Evolutionary conservation across 78 protist species (phyloP), one percentile per base, ranked within the genome.

Genomic region (Chrysochromulina parva): DNA sequence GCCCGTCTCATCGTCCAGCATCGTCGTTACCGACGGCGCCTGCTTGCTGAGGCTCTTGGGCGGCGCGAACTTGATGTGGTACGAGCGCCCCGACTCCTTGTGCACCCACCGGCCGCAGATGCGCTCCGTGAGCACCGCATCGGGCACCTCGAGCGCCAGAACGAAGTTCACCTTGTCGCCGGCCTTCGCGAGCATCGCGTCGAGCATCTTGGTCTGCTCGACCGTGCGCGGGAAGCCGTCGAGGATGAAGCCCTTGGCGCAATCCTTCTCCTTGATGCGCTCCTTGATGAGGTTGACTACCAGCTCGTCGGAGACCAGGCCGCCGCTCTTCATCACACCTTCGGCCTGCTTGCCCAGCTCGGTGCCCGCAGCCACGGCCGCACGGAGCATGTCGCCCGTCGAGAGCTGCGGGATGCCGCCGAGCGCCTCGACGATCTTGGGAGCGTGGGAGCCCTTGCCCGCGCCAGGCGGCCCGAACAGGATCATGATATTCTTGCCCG

Each of bases 171-270:
- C 14, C 28, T 69, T 24, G 78, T 50, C 20, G 20, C 20, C 60
- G 60, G 60, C 60, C 20, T 5, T 11, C 20, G 60, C 28, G 16
- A 0, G 28, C 71, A 3, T 28, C 5, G 71, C 24, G 71, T 28
- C 22, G 22, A 62, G 71, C 71, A 3, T 93, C 86, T 90, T 89
- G n/a, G 99, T 99, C 94, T 98, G 99, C 52, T 9, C 91, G 24
- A 96, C 93, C 53, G 99, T 97, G 71, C 99, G 95, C 53, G 99
- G 99, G 96, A 98, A 98, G 67, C 99, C 99, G 69, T 98, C 99
- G 20, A 98, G 88, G 62, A 98, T 87, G 93, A 96, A 98, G 38
- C 99, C 99, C n/a, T 82, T 88, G 28, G 47, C 50, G 17, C 88
- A 55, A 50, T 52, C 59, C 11, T 17, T n/a, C 57, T 47, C n/a